These are phyloP conservation scores for Trichothecium sympodiale DNA, from an alignment of 2,329 filamentous ascomycete genomes.

Conservation along the genomic window DNA sequence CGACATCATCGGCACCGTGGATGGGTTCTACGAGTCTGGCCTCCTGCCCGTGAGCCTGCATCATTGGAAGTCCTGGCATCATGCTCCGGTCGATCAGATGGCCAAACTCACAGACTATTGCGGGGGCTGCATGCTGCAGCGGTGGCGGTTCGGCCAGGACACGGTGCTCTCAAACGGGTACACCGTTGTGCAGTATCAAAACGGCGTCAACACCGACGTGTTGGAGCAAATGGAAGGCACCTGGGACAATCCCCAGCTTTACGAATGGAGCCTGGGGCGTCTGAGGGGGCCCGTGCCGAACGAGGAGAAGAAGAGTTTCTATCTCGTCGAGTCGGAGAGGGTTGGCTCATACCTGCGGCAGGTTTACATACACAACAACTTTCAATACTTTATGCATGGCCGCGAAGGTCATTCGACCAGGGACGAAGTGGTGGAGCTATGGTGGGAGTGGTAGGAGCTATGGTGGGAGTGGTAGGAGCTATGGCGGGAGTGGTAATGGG, in stretches of 20 bases:
- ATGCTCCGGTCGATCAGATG: slow-evolving; percentile 36
- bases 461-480: slow-evolving; percentile 4
- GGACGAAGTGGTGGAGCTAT: slow-evolving; percentile 5
- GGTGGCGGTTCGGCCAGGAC: slow-evolving; percentile 37
- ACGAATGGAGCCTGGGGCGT: slow-evolving; percentile 4
- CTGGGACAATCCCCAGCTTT: slow-evolving; percentile 1
- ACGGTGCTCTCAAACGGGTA: slow-evolving; percentile 48
- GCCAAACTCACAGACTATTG: slow-evolving; percentile 38
- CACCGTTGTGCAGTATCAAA: slow-evolving; percentile 38
- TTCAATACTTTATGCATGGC: background rate
- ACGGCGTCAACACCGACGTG: slow-evolving; percentile 26
- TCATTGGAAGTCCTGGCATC: slow-evolving; percentile 54
- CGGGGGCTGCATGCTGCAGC: slow-evolving; percentile 46
- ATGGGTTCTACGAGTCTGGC: slow-evolving; percentile 50
- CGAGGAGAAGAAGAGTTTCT: slow-evolving; percentile 4
- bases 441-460: slow-evolving; percentile 4
- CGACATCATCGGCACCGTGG: slow-evolving; percentile 41
- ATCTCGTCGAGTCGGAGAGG: slow-evolving; percentile 3
- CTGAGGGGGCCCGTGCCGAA: background rate
- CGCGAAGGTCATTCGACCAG: background rate
- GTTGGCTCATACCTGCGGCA: slow-evolving; percentile 2
- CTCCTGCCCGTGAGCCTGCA: slow-evolving; percentile 44
- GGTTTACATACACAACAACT: slow-evolving; percentile 3
- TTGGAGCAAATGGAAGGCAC: slow-evolving; percentile 17
- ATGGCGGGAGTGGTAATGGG: slow-evolving; percentile 3